Evolutionary conservation across 1,284 basidiomycete genomes (phyloP).

Genomic region (Leccinum pachyderme): DNA sequence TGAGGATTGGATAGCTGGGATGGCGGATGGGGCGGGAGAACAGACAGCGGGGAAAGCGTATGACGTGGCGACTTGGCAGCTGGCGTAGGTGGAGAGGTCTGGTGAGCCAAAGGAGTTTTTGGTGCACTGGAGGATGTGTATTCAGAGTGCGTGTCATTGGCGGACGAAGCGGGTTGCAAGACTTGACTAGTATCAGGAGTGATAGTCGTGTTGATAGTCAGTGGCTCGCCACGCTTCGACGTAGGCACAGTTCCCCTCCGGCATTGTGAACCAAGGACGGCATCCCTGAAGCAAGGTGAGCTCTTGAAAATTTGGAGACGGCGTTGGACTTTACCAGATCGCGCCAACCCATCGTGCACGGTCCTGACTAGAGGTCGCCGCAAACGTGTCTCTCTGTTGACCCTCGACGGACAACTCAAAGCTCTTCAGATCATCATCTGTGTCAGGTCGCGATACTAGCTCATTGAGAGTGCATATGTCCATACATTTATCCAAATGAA

Average conservation of each 20-base stretch:
- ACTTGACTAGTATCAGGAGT: background rate
- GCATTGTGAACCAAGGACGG: slow-evolving; percentile 46
- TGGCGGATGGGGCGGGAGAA: slow-evolving; percentile 30
- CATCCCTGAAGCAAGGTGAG: slow-evolving; percentile 48
- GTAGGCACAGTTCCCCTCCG: background rate
- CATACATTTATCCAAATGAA: slow-evolving; percentile 51
- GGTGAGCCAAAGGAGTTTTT: slow-evolving; percentile 10
- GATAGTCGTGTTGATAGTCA: slow-evolving; percentile 22
- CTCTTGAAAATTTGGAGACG: background rate
- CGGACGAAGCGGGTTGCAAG: slow-evolving; percentile 8
- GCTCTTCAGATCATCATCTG: slow-evolving; percentile 42
- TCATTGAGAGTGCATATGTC: slow-evolving; percentile 63
- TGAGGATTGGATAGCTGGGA: slow-evolving; percentile 24
- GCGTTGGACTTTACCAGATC: slow-evolving; percentile 52
- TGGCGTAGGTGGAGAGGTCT: slow-evolving; percentile 24
- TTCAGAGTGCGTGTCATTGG: slow-evolving; percentile 25
- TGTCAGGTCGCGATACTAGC: slow-evolving; percentile 39
- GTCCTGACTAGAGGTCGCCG: slow-evolving; percentile 55
- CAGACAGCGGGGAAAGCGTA: slow-evolving; percentile 16
- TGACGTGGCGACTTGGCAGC: slow-evolving; percentile 21
- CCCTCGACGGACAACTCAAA: slow-evolving; percentile 65
- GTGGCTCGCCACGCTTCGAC: slow-evolving; percentile 1
- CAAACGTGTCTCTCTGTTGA: slow-evolving; percentile 55
- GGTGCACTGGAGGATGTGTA: slow-evolving; percentile 29
- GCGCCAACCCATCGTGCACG: slow-evolving; percentile 69